Base-by-base conservation (phyloP, 1,139 yeast species). In the Pichia terricola region DNA sequence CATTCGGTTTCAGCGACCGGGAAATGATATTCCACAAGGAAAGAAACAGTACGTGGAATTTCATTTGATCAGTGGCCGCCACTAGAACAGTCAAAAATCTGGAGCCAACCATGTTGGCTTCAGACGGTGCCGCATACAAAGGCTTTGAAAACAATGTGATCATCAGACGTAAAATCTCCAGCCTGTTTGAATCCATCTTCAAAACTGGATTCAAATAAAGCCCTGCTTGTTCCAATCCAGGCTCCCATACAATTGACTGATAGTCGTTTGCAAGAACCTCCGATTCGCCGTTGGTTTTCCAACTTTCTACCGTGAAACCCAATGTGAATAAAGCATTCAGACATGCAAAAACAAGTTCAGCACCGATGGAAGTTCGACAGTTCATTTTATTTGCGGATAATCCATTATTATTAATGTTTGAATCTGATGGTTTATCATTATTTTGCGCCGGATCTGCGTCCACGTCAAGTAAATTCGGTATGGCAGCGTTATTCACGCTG, bases 101-200 rank as follows among this genome's bases (percentile, higher is more conserved):
- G 27, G 81, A 78, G 2, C 89, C 89, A 3, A 59, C 53, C 0
- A 68, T 50, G 0, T 76, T 73, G 7, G 77, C 59, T 34, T 60
- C 59, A 8, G 41, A 26, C 4, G n/a, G 71, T 57, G 1, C 79
- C 70, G 1, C 65, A 58, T 86, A 88, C 41, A 88, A 60, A 9
- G 81, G 69, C 40, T 71, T 73, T 0, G 95, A 82, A 27, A 76
- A 68, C n/a, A 89, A 62, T 0, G 81, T 69, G 5, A 84, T 55
- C 9, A 89, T 48, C 10, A 87, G 64, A 44, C 82, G 68, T 37
- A 91, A 55, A 2, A 85, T 66, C 52, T 85, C 94, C 4, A 79
- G 61, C 52, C 95, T 70, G 58, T 84, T 79, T 30, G 79, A 63
- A 50, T 85, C 94, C 37, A 77, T 56, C 8, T 72, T 68, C 4